Evolutionary conservation across 139 green algal genomes (phyloP).

Genomic region (Picochlorum sp.): DNA sequence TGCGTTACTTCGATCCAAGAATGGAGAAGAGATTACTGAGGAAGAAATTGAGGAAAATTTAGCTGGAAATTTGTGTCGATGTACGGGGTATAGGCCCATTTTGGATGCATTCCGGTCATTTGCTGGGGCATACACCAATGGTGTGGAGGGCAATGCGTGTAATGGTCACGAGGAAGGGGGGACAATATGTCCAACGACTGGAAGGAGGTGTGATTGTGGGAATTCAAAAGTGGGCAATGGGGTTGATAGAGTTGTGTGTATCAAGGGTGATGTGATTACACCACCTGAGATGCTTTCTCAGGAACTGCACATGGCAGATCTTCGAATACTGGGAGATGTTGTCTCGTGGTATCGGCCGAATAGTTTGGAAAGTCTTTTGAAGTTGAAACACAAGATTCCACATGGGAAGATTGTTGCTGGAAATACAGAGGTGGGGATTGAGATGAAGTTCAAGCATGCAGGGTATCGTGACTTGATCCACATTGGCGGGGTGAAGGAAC

Average conservation of each 20-base stretch:
- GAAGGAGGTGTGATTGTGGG: slow-evolving; percentile 66
- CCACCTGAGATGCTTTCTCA: too few relatives aligned
- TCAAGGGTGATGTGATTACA: too few relatives aligned
- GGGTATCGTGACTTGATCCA: slow-evolving; percentile 70
- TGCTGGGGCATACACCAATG: slow-evolving; percentile 47
- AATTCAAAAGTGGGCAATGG: background rate
- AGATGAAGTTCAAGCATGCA: slow-evolving; percentile 91
- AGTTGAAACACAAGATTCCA: slow-evolving; percentile 50
- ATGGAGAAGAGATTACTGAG: slow-evolving; percentile 43
- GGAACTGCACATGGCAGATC: background rate
- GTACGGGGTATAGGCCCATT: slow-evolving; percentile 94
- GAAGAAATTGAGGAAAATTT: slow-evolving; percentile 89
- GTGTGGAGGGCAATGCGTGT: slow-evolving; percentile 52
- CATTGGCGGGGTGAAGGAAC: slow-evolving; percentile 67
- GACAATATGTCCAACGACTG: slow-evolving; percentile 64
- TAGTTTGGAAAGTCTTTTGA: slow-evolving; percentile 64
- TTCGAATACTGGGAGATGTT: slow-evolving; percentile 41
- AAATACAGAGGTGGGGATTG: slow-evolving; percentile 96
- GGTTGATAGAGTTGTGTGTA: too few relatives aligned
- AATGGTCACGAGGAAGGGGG: slow-evolving; percentile 61
- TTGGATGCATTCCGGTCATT: slow-evolving; percentile 93
- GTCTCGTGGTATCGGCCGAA: slow-evolving; percentile 48
- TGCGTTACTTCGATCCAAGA: slow-evolving; percentile 58
- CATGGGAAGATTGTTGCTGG: slow-evolving; percentile 74
- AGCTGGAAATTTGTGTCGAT: slow-evolving; percentile 92